Evolutionary conservation across 495 filamentous ascomycete species (phyloP).

Genomic region (Neurospora sublineolata): DNA sequence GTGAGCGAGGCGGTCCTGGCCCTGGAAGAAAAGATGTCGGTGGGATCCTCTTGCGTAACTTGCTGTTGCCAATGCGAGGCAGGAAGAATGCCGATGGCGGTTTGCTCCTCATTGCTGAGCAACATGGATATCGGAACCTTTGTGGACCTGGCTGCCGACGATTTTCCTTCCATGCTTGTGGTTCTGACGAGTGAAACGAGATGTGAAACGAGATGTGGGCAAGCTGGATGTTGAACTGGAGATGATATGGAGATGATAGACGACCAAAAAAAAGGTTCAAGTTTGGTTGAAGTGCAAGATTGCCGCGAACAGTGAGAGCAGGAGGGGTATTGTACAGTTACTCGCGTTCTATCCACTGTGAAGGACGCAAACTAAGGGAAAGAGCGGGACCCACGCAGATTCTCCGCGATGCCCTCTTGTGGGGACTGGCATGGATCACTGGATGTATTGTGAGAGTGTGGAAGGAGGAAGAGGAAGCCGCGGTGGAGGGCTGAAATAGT

Average conservation of each 20-base stretch:
- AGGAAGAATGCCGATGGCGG: not conserved
- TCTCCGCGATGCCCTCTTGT: not conserved
- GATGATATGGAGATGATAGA: not conserved
- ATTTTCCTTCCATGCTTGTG: not conserved
- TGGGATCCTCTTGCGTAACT: not conserved
- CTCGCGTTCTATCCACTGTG: not conserved
- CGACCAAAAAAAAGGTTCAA: not conserved
- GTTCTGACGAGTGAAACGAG: not conserved
- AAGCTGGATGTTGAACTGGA: not conserved
- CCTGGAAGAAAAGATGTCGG: not conserved
- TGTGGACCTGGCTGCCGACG: not conserved
- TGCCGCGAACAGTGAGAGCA: not conserved
- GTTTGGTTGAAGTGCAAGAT: not conserved
- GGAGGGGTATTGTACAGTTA: not conserved
- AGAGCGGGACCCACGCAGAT: not conserved
- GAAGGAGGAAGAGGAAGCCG: not conserved
- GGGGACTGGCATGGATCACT: not conserved
- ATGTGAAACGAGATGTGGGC: not conserved
- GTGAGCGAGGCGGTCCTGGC: constrained; percentile 32
- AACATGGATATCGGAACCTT: not conserved
- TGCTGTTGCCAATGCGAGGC: not conserved
- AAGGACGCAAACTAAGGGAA: not conserved
- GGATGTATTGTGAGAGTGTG: not conserved
- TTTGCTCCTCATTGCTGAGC: not conserved
- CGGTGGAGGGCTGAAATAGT: not conserved